A percentile compares a stretch with the other conserved stretches of the same genome.
Evolutionary conservation across 2,329 filamentous ascomycete species (phyloP).

Genomic region (Delphinella strobiligena): DNA sequence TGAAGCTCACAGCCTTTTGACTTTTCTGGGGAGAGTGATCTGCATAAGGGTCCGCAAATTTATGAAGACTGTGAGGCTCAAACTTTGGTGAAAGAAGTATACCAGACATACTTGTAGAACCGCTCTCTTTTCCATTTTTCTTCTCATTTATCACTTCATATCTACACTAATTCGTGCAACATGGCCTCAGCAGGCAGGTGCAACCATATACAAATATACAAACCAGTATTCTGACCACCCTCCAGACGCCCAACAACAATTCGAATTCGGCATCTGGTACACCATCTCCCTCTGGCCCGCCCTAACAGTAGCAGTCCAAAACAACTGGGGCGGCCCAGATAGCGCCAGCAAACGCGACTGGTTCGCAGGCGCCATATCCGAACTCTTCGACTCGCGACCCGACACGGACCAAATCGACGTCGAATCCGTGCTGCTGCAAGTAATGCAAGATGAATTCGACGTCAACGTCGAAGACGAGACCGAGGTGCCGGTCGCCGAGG

Average conservation of each 20-base stretch:
- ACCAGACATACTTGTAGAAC: not conserved
- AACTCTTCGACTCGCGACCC: constrained; percentile 54
- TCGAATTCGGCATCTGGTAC: constrained; percentile 82
- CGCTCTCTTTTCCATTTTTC: not conserved
- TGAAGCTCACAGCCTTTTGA: too few relatives aligned
- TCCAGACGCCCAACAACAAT: constrained; percentile 13
- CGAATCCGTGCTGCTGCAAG: constrained; percentile 72
- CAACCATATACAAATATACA: too few relatives aligned
- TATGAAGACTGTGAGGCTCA: too few relatives aligned
- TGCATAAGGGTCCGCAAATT: not conserved
- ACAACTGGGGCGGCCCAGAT: constrained; percentile 77
- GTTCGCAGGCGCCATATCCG: constrained; percentile 79
- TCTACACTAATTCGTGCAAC: too few relatives aligned
- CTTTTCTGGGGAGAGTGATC: too few relatives aligned
- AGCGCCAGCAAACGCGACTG: constrained; percentile 85
- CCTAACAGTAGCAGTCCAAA: constrained; percentile 74
- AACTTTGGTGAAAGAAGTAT: too few relatives aligned
- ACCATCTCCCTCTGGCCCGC: constrained; percentile 67
- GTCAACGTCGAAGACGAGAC: constrained; percentile 86
- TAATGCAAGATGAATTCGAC: constrained; percentile 94
- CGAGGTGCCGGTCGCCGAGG: constrained; percentile 57
- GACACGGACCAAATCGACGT: constrained; percentile 65
- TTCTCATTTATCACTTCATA: not conserved
- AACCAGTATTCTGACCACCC: not conserved
- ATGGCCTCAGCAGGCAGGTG: not conserved